These are phyloP conservation scores for Penicillium turbatum DNA, from an alignment of 495 filamentous ascomycete genomes.

Conservation along the genomic window DNA sequence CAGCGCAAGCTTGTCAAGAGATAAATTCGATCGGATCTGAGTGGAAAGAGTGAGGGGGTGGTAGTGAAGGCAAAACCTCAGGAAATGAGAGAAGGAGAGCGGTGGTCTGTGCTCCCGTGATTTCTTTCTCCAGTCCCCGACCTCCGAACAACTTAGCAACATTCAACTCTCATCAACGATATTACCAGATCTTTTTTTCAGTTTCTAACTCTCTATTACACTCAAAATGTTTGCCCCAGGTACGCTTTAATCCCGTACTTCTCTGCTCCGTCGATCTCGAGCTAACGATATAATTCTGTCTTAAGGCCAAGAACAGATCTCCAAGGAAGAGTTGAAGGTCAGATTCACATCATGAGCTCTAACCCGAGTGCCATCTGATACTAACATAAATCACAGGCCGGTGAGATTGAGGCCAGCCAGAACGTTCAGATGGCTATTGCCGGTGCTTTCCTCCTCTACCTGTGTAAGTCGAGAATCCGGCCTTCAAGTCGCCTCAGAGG, in stretches of 20 bases:
- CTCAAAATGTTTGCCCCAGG: slow-evolving; percentile 46
- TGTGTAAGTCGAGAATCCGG: slow-evolving; percentile 60
- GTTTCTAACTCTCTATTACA: not conserved
- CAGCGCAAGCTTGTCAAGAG: not conserved
- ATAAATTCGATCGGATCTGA: not conserved
- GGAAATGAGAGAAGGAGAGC: slow-evolving; percentile 21
- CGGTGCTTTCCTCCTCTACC: slow-evolving; percentile 66
- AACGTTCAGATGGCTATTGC: slow-evolving; percentile 61
- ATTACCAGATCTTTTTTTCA: slow-evolving; percentile 2
- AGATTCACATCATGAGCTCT: slow-evolving; percentile 1
- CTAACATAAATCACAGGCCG: slow-evolving; percentile 36
- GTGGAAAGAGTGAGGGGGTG: slow-evolving; percentile 11
- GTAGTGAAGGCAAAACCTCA: slow-evolving; percentile 11
- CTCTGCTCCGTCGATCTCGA: not conserved
- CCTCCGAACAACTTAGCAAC: not conserved
- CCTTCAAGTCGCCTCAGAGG: not conserved
- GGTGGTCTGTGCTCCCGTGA: slow-evolving; percentile 34
- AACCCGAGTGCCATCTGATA: not conserved
- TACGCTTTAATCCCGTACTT: slow-evolving; percentile 14
- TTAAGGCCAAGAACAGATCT: slow-evolving; percentile 43
- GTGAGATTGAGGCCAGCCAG: slow-evolving; percentile 65
- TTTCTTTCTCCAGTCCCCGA: slow-evolving; percentile 21
- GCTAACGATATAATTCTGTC: slow-evolving; percentile 2
- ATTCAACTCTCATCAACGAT: not conserved
- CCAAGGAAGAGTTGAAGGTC: slow-evolving; percentile 47